phyloP scores from a whole-genome alignment of 805 yeast species.

The Metschnikowia baotianmanensis region DNA sequence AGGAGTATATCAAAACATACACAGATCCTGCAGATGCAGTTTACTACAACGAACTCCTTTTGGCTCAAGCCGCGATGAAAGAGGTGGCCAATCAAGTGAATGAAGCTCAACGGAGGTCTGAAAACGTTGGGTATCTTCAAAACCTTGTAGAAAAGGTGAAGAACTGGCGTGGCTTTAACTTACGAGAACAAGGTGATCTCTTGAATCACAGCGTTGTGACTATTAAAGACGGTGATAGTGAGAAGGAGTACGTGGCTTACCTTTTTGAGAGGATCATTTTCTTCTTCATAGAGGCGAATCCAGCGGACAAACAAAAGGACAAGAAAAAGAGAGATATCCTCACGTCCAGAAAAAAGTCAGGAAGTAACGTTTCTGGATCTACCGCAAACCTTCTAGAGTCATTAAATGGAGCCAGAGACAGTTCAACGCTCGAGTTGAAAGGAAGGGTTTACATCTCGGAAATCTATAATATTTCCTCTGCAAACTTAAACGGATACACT shows the following conservation, averaged over 20 bases:
- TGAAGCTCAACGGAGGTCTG: slow-evolving; percentile 91
- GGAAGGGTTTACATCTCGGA: slow-evolving; percentile 82
- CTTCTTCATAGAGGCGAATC: slow-evolving; percentile 38
- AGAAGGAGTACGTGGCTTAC: slow-evolving; percentile 86
- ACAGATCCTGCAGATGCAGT: slow-evolving; percentile 23
- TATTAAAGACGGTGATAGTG: slow-evolving; percentile 66
- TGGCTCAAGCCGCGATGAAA: slow-evolving; percentile 71
- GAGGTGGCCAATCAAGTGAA: slow-evolving; percentile 86
- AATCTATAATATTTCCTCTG: slow-evolving; percentile 40
- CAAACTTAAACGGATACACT: slow-evolving; percentile 49
- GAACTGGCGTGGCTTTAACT: slow-evolving; percentile 90
- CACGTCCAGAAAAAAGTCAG: slow-evolving; percentile 49
- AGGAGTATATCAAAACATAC: slow-evolving; percentile 68
- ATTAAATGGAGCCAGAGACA: slow-evolving; percentile 29
- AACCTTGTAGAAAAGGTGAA: slow-evolving; percentile 70
- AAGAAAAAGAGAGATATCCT: slow-evolving; percentile 41
- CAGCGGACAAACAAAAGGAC: slow-evolving; percentile 28
- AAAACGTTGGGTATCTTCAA: slow-evolving; percentile 69
- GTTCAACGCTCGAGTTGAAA: slow-evolving; percentile 52
- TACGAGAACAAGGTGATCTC: slow-evolving; percentile 80
- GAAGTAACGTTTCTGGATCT: slow-evolving; percentile 40
- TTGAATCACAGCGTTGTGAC: slow-evolving; percentile 70
- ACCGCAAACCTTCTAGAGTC: slow-evolving; percentile 38
- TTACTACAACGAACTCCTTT: slow-evolving; percentile 58
- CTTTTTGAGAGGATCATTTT: slow-evolving; percentile 69